These are phyloP conservation scores for Chytriomyces confervae DNA, from an alignment of 192 early-diverging fungal genomes.

Conservation along the genomic window DNA sequence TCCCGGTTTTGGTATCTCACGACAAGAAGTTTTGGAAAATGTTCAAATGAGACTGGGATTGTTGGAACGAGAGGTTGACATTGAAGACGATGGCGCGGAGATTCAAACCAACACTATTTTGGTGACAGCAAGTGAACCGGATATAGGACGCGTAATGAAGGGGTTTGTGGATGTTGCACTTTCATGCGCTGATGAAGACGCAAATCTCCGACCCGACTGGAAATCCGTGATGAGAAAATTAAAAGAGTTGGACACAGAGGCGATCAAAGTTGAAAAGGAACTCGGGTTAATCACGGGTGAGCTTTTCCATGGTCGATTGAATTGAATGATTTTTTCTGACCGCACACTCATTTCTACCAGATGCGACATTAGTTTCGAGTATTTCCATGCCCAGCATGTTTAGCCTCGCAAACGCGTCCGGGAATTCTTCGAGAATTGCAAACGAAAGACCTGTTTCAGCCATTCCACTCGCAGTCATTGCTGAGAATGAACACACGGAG, in stretches of 20 bases:
- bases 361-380: conserved; percentile 1
- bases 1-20: conserved; percentile 16
- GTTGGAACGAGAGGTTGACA: conserved; percentile 16
- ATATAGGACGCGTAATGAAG: conserved; percentile 13
- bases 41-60: conserved; percentile 1
- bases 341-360: neutral
- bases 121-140: neutral
- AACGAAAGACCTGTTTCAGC: neutral
- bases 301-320: neutral
- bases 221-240: conserved; percentile 48
- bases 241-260: conserved; percentile 43
- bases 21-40: neutral
- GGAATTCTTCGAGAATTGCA: conserved; percentile 20
- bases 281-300: conserved; percentile 16
- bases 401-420: neutral
- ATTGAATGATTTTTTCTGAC: neutral
- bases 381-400: conserved; percentile 32
- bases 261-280: conserved; percentile 35
- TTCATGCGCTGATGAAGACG: conserved; percentile 41
- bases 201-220: conserved; percentile 35
- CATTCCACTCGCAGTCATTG: neutral
- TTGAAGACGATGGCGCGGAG: conserved; percentile 30
- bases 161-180: conserved; percentile 44
- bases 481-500: neutral
- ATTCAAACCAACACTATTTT: neutral